These are phyloP conservation scores for Lecanicillium sp. DNA, from an alignment of 2,329 filamentous ascomycete species.

Conservation along the genomic window DNA sequence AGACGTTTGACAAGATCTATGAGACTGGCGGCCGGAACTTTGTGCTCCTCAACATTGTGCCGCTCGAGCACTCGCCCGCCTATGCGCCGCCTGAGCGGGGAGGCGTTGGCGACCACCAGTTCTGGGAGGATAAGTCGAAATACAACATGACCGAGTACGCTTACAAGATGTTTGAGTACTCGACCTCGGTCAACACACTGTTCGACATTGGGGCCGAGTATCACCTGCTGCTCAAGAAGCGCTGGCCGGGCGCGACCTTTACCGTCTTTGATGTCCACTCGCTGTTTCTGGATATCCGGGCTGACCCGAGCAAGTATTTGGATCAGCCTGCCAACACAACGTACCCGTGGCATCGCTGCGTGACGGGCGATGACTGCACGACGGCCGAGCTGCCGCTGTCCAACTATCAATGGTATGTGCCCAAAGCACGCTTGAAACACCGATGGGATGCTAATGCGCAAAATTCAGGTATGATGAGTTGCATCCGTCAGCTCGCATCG, in stretches of 20 bases:
- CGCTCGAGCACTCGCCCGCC: constrained; percentile 58
- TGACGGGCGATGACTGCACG: constrained; percentile 24
- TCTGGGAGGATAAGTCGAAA: constrained; percentile 36
- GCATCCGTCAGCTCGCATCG: constrained; percentile 60
- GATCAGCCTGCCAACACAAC: constrained; percentile 56
- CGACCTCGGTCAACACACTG: constrained; percentile 39
- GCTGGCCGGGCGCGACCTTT: constrained; percentile 52
- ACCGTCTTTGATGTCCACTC: constrained; percentile 61
- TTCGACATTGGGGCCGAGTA: constrained; percentile 43
- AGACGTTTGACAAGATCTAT: constrained; percentile 56
- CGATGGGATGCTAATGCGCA: neutral
- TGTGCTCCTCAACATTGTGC: constrained; percentile 62
- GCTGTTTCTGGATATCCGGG: constrained; percentile 57
- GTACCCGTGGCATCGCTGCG: constrained; percentile 50
- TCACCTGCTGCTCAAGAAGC: constrained; percentile 31
- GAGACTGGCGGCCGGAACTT: constrained; percentile 60
- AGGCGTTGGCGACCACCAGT: constrained; percentile 32
- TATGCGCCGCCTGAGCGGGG: constrained; percentile 46
- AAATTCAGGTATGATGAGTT: constrained; percentile 52
- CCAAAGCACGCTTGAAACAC: neutral
- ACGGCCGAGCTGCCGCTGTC: constrained; percentile 36
- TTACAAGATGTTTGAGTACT: constrained; percentile 38
- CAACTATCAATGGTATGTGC: constrained; percentile 58
- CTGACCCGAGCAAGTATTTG: constrained; percentile 52
- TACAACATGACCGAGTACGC: constrained; percentile 40